A percentile compares a stretch with the other conserved stretches of the same genome.
Conservation (phyloP, 768 basidiomycete genomes). For the Xerocomellus intermedius region DNA sequence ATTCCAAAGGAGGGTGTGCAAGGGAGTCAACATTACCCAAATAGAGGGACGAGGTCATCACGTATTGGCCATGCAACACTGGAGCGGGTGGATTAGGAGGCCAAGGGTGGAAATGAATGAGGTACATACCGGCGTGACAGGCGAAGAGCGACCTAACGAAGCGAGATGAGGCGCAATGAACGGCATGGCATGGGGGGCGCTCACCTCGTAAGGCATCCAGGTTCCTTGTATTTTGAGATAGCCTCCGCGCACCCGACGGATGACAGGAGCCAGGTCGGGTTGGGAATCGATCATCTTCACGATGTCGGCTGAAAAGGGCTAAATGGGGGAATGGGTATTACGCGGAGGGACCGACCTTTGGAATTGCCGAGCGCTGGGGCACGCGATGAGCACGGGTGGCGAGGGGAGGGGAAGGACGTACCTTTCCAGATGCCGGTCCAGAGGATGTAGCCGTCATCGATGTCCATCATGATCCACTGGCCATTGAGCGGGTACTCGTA, state of each 20-base stretch:
- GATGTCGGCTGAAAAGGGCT: constrained; percentile 67
- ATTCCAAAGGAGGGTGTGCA: background rate
- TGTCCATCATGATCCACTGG: constrained; percentile 96
- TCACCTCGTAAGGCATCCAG: constrained; percentile 90
- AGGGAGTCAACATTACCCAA: constrained; percentile 55
- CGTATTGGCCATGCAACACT: constrained; percentile 90
- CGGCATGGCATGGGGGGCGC: constrained; percentile 22
- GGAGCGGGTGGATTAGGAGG: constrained; percentile 15
- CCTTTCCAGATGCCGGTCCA: constrained; percentile 98
- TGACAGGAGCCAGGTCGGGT: constrained; percentile 78
- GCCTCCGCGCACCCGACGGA: constrained; percentile 82
- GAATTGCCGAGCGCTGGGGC: constrained; percentile 75
- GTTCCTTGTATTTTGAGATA: constrained; percentile 93
- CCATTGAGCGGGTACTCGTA: constrained; percentile 88
- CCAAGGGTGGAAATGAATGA: constrained; percentile 10
- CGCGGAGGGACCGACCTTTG: constrained; percentile 55
- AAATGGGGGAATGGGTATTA: constrained; percentile 14
- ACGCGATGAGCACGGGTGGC: constrained; percentile 10
- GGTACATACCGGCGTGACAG: constrained; percentile 70
- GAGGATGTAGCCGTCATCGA: constrained; percentile 87
- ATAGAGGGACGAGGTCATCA: constrained; percentile 81
- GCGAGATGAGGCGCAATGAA: constrained; percentile 22
- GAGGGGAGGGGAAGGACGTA: constrained; percentile 29
- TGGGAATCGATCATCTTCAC: constrained; percentile 92
- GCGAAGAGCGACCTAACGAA: constrained; percentile 66